A percentile compares a stretch with the other conserved stretches of the same genome.
Evolutionary conservation across 1,139 yeast species (phyloP).

Genomic region (Debaryomyces fabryi): DNA sequence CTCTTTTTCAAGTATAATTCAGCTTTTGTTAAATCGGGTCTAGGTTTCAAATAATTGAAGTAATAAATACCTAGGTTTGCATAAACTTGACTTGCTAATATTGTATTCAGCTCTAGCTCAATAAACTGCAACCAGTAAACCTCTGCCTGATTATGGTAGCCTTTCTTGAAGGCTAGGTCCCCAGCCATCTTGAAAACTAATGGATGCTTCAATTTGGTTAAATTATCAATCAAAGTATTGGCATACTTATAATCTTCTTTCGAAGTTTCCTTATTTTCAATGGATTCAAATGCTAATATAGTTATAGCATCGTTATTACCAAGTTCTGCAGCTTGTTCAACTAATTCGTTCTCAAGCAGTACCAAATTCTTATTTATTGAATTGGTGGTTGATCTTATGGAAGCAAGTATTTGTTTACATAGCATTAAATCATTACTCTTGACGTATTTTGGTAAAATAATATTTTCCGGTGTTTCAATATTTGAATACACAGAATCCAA

Average conservation of each 20-base stretch:
- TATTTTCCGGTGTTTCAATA: conserved; percentile 38
- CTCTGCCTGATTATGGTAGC: conserved; percentile 53
- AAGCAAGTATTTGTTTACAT: conserved; percentile 67
- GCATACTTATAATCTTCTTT: conserved; percentile 66
- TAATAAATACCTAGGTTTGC: conserved; percentile 68
- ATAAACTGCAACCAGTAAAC: conserved; percentile 64
- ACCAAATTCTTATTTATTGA: conserved; percentile 57
- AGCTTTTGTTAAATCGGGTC: conserved; percentile 54
- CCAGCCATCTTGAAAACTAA: conserved; percentile 73
- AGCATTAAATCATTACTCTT: conserved; percentile 62
- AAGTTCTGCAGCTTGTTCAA: conserved; percentile 80
- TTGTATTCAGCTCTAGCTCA: conserved; percentile 53
- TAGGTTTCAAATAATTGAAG: conserved; percentile 44
- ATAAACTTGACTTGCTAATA: conserved; percentile 72
- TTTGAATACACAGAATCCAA: conserved; percentile 52
- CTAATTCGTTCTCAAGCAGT: conserved; percentile 65
- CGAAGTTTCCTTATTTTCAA: conserved; percentile 35
- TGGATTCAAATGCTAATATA: conserved; percentile 64
- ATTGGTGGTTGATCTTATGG: conserved; percentile 62
- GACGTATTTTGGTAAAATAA: conserved; percentile 47
- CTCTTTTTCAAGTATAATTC: conserved; percentile 63
- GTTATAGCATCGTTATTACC: conserved; percentile 84
- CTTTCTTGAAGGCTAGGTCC: conserved; percentile 60
- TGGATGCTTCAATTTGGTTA: conserved; percentile 68
- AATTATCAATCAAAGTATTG: conserved; percentile 56